Evolutionary conservation across 2,329 filamentous ascomycete species (phyloP).

Genomic region (Curvularia lunata): DNA sequence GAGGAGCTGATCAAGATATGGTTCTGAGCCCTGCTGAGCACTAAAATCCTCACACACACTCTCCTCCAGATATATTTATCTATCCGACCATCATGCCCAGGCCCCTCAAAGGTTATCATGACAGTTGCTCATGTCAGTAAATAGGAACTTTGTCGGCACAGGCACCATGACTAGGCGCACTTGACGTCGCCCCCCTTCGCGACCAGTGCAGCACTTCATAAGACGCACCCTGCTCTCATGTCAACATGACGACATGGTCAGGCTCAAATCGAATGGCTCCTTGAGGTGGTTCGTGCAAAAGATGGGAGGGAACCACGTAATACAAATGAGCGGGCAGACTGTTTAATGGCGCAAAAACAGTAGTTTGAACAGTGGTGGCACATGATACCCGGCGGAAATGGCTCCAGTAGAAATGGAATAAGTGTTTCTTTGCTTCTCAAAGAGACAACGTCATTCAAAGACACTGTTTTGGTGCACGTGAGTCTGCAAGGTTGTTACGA

Average conservation of each 20-base stretch:
- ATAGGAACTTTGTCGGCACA: conserved; percentile 17
- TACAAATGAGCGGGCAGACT: neutral
- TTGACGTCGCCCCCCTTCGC: conserved; percentile 14
- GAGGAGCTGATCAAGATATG: conserved; percentile 73
- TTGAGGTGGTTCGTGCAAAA: neutral
- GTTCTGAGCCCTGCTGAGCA: conserved; percentile 44
- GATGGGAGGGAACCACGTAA: neutral
- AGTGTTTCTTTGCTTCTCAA: conserved; percentile 1
- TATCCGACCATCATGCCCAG: conserved; percentile 1
- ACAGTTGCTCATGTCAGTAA: conserved; percentile 16
- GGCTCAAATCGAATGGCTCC: conserved; percentile 8
- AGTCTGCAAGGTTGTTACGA: neutral
- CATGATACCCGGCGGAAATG: conserved; percentile 19
- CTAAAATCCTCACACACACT: conserved; percentile 5
- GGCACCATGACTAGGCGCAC: conserved; percentile 14
- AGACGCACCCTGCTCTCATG: conserved; percentile 3
- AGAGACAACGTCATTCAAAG: neutral
- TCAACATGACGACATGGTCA: conserved; percentile 16
- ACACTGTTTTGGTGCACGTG: neutral
- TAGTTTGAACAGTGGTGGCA: neutral
- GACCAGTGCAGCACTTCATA: conserved; percentile 18
- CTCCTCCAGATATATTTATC: conserved; percentile 15
- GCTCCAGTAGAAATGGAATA: conserved; percentile 13
- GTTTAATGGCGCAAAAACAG: conserved; percentile 1
- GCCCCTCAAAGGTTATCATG: neutral